Evolutionary conservation across 139 green algal genomes (phyloP), one percentile per base, ranked within the genome.

Genomic region (Pycnococcus provasolii): DNA sequence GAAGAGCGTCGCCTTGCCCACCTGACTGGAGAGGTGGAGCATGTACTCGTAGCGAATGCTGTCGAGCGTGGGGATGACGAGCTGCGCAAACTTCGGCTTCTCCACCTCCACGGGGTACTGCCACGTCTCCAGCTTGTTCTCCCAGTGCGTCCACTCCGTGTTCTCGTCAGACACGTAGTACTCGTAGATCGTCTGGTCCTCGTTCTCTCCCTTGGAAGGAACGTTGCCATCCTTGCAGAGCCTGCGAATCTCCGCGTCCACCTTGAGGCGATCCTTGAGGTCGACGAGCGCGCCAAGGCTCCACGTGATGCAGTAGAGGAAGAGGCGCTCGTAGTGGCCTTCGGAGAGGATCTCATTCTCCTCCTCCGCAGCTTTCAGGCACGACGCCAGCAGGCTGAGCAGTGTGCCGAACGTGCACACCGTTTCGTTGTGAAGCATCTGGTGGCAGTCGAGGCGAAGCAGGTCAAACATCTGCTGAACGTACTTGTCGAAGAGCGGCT

Each of bases 51-150:
- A 90, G 45, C 91, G 85, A 43, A 94, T 79, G 11, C 66, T 84
- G 72, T 96, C 88, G 26, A 95, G 73, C 0, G 91, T 97, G 11
- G 91, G 91, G 60, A 97, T 92, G 70, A 94, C 79, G 7, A 95
- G 74, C 81, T 91, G 82, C 42, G 87, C 77, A 68, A 91, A 95
- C 78, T 91, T 89, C 60, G 87, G 88, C 62, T 84, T 86, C 80
- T 94, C 88, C 66, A 86, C 77, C 4, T 60, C 60, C 47, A 72
- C 74, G 15, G 90, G 90, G 77, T 95, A 95, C 26, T 70, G 66
- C 90, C 90, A 96, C 4, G 65, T 52, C 8, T 86, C 88, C 66
- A 96, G 81, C 44, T 79, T 75, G 60, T 83, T 67, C 37, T 64
- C 72, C 90, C 90, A 96, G 83, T 90, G 84, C 62, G 76, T 66